Conservation (phyloP, 257 asterid species). For the Ilex aquifolium region DNA sequence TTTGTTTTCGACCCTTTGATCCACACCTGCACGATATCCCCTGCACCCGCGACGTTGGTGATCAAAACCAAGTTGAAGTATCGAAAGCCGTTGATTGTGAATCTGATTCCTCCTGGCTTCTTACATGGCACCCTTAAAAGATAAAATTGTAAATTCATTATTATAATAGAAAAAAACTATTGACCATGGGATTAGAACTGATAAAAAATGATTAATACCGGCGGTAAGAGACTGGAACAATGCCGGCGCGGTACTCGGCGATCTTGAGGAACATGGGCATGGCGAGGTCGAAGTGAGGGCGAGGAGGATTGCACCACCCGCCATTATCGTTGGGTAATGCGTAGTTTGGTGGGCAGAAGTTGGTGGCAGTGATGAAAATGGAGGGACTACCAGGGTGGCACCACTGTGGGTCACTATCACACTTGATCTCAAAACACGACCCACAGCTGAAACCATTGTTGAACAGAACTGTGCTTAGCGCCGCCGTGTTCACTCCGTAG, state of each 20-base stretch:
- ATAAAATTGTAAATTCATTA: not conserved
- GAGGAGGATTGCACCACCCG: not conserved
- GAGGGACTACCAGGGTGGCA: not conserved
- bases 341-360: not conserved
- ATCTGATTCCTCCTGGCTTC: conserved; percentile 28
- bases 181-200: no score
- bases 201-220: not conserved
- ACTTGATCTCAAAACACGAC: not conserved
- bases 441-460: not conserved
- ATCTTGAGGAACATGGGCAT: not conserved
- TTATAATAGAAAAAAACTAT: no score
- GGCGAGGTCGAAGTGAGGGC: not conserved
- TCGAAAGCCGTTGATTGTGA: conserved; percentile 26
- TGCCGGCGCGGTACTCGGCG: not conserved
- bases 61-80: conserved; percentile 26
- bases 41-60: conserved; percentile 29
- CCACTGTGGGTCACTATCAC: not conserved
- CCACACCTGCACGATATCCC: conserved; percentile 22
- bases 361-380: not conserved
- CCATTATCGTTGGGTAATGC: not conserved
- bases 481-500: no score
- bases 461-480: no score
- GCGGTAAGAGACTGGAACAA: not conserved
- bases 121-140: conserved; percentile 21
- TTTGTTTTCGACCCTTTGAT: conserved; percentile 23